Percentiles rank a stretch among this genome's conserved stretches.
phyloP scores from a whole-genome alignment of 2,329 filamentous ascomycete genomes.

The Monosporascus sp. region DNA sequence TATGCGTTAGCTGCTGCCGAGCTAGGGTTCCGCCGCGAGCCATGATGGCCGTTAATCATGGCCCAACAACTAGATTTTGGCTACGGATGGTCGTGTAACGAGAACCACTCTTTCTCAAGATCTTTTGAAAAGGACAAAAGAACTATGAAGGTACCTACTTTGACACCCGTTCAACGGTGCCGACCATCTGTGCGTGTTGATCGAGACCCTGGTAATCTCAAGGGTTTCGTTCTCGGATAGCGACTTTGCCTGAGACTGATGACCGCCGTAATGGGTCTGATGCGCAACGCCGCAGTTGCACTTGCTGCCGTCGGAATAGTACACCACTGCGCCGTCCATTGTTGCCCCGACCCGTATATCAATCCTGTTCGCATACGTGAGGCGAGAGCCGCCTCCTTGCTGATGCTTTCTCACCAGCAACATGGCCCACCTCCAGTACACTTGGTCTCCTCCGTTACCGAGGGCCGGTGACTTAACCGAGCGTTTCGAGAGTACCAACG shows the following conservation, averaged over 20 bases:
- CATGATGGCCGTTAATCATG: not conserved
- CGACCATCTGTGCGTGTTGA: slow-evolving; percentile 4
- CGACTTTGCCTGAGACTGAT: slow-evolving; percentile 22
- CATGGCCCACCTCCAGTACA: slow-evolving; percentile 25
- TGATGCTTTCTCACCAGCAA: slow-evolving; percentile 22
- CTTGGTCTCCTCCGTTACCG: not conserved
- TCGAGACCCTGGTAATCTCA: slow-evolving; percentile 27
- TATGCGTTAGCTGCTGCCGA: slow-evolving; percentile 1
- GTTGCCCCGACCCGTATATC: slow-evolving; percentile 38
- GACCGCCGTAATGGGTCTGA: slow-evolving; percentile 23
- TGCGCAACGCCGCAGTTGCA: slow-evolving; percentile 34
- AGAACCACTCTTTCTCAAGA: too few species aligned
- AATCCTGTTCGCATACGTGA: slow-evolving; percentile 35
- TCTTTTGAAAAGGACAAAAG: not conserved
- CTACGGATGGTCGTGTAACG: not conserved
- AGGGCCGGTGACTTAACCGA: slow-evolving; percentile 21
- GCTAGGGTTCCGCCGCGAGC: not conserved
- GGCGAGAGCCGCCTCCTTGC: slow-evolving; percentile 20
- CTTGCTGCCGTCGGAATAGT: slow-evolving; percentile 37
- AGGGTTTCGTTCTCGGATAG: slow-evolving; percentile 15
- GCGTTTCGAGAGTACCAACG: slow-evolving; percentile 33
- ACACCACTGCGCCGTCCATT: slow-evolving; percentile 40
- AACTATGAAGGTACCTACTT: not conserved
- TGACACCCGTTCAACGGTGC: not conserved
- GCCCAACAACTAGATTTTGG: too few species aligned